Base-by-base conservation (phyloP, 768 basidiomycete species). In the Amanita polypyramis region DNA sequence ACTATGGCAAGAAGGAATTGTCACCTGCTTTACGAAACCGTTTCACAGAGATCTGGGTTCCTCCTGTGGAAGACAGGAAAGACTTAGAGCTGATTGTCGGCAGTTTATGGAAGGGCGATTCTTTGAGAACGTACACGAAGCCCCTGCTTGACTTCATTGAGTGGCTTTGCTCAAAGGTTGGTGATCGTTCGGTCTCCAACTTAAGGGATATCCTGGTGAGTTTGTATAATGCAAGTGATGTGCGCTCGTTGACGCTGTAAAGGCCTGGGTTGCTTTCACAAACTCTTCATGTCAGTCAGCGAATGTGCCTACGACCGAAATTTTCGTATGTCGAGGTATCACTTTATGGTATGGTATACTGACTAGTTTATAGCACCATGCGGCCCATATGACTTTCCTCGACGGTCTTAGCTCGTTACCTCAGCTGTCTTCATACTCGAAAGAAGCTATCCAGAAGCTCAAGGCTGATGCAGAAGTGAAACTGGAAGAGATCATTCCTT, bases 11-110 rank as follows among this genome's bases (percentile, higher is more conserved):
- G 72, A 99, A 98, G 61, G 96, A 99, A 60, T 70, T 99, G 2
- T 98, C 96, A 1, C 95, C 94, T 27, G 96, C 96, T 0, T 70
- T 99, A 33, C 80, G 96, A 15, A 99, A 98, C 65, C 80, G 96
- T 4, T 99, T 99, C 66, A 99, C 96, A 3, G 96, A 99, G 62
- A 95, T 99, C 27, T 99, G 96, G 95, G 96, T 99, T 0, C 94
- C 95, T 2, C 68, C 81, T 14, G 76, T 97, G 25, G 79, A 87
- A 49, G 72, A 80, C 51, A 72, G 80, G 14, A 56, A 60, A 4
- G 96, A 99, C 60, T 67, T 95, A 5, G 70, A 79, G 51, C 72
- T 87, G 56, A 95, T 99, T 56, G 69, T 98, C 20, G 65, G 71
- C 9, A 75, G 67, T 45, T 72, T 79, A 1, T 96, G 92, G 91